Evolutionary conservation across 108 stramenopile genomes (phyloP).

Genomic region (Stephanodiscus minutulus): DNA sequence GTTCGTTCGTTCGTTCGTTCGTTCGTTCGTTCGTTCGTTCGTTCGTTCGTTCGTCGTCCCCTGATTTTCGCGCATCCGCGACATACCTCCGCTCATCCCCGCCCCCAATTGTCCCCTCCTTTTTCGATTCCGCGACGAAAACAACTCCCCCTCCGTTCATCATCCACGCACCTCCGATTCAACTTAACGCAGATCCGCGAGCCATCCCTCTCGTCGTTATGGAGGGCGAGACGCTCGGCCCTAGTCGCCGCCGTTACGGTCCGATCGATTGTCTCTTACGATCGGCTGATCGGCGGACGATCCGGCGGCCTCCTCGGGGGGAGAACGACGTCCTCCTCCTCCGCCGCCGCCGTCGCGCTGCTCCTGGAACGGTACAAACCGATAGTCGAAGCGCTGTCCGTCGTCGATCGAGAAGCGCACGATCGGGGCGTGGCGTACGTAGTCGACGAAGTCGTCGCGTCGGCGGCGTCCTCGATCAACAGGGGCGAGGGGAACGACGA

Average conservation of each 20-base stretch:
- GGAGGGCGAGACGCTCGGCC: conserved; percentile 25
- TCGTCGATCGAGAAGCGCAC: conserved; percentile 19
- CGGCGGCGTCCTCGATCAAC: neutral
- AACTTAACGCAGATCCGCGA: conserved; percentile 45
- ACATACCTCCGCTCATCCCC: neutral
- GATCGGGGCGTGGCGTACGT: conserved; percentile 49
- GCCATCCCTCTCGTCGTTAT: conserved; percentile 31
- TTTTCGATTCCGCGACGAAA: too few species aligned
- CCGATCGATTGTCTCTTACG: conserved; percentile 33
- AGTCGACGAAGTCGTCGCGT: conserved; percentile 14
- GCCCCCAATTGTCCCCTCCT: too few species aligned
- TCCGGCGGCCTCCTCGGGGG: neutral
- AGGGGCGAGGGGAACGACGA: neutral
- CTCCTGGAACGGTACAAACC: conserved; percentile 31
- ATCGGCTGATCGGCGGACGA: conserved; percentile 12
- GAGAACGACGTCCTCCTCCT: neutral
- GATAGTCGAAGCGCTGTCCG: conserved; percentile 34
- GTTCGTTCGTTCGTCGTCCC: neutral
- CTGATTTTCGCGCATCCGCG: too few species aligned
- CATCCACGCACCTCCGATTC: neutral
- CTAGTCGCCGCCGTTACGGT: conserved; percentile 41
- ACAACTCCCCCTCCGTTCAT: too few species aligned
- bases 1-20: neutral
- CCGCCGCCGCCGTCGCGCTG: neutral
- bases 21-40: too few species aligned